Conservation (phyloP, 1,284 basidiomycete genomes). For the Amylostereum chailletii region DNA sequence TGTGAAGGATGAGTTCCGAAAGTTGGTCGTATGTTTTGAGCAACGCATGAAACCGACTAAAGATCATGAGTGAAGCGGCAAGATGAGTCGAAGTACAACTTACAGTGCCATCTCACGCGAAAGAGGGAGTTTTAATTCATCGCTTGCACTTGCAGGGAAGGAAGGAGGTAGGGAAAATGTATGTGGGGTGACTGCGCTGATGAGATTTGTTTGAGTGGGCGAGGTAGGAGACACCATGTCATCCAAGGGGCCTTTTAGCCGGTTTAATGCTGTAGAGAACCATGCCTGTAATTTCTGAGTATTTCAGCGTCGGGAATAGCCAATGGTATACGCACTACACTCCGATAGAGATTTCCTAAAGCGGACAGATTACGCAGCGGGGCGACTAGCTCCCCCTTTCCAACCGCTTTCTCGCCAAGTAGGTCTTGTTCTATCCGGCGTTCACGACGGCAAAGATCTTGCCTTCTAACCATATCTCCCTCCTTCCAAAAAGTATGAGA, state of each 20-base stretch:
- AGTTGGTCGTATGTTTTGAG: conserved; percentile 87
- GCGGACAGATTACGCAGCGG: conserved; percentile 72
- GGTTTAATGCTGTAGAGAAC: conserved; percentile 66
- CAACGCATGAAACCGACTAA: conserved; percentile 83
- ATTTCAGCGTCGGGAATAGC: not conserved
- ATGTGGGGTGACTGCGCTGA: conserved; percentile 39
- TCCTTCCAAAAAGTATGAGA: conserved; percentile 23
- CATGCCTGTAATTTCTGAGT: conserved; percentile 46
- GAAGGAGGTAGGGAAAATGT: conserved; percentile 35
- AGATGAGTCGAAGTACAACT: conserved; percentile 30
- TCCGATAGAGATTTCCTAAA: conserved; percentile 78
- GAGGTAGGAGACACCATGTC: conserved; percentile 44
- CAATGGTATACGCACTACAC: conserved; percentile 57
- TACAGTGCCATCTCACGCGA: conserved; percentile 84
- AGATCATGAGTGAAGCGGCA: conserved; percentile 3
- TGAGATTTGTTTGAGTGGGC: conserved; percentile 38
- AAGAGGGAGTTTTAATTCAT: conserved; percentile 63
- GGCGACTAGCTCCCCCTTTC: conserved; percentile 64
- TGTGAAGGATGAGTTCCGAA: conserved; percentile 80
- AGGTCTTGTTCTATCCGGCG: conserved; percentile 67
- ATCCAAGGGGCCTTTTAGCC: conserved; percentile 57
- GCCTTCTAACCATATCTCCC: conserved; percentile 29
- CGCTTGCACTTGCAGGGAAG: conserved; percentile 28
- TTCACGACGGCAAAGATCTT: conserved; percentile 66
- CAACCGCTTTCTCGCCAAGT: conserved; percentile 43